A percentile compares a stretch with the other conserved stretches of the same genome.
Conservation (phyloP, 169 alveolate genomes). For the Plasmodium chabaudi region DNA sequence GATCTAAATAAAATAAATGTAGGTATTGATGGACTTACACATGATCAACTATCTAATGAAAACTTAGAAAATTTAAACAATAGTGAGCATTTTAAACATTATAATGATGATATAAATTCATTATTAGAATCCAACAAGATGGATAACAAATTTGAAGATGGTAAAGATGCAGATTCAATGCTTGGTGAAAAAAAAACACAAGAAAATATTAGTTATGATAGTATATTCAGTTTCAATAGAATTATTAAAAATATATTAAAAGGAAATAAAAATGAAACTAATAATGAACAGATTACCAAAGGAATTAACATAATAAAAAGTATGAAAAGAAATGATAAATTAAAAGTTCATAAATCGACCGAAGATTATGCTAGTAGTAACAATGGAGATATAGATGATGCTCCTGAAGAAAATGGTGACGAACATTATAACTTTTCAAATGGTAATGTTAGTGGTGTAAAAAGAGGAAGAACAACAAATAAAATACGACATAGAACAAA, state of each 20-base stretch:
- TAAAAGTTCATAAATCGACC: not conserved
- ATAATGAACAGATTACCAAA: constrained; percentile 57
- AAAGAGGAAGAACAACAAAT: not conserved
- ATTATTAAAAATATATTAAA: constrained; percentile 63
- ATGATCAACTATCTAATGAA: not conserved
- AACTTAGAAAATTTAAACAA: not conserved
- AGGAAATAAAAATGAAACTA: constrained; percentile 12
- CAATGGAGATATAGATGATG: too few relatives aligned
- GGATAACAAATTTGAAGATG: not conserved
- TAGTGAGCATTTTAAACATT: not conserved
- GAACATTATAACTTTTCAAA: not conserved
- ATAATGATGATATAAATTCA: not conserved
- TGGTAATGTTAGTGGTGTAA: not conserved
- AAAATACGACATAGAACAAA: constrained; percentile 13
- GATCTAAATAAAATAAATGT: not conserved
- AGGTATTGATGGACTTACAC: not conserved
- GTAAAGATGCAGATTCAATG: too few relatives aligned
- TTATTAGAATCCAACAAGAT: not conserved
- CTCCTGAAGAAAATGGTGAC: not conserved
- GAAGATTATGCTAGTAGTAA: too few relatives aligned
- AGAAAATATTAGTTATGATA: constrained; percentile 18
- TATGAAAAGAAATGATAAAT: constrained; percentile 34
- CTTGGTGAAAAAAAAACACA: not conserved
- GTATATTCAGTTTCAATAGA: constrained; percentile 23
- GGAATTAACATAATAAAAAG: constrained; percentile 42